Percentiles rank a stretch among this genome's conserved stretches.
Evolutionary conservation across 495 filamentous ascomycete species (phyloP).

Genomic region (Trichoderma asperelloides): DNA sequence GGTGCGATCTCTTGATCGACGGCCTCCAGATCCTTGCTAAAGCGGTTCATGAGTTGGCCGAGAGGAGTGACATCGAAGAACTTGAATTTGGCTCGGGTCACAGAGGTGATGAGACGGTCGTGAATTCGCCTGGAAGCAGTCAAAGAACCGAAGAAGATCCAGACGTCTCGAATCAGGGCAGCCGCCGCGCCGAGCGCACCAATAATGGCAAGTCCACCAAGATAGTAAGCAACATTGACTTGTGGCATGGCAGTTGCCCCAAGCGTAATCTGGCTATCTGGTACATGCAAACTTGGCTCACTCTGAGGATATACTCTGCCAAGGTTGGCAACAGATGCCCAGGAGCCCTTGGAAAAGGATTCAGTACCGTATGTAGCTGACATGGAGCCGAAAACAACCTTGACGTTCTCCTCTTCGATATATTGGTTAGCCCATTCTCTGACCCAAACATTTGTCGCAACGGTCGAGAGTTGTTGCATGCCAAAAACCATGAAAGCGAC

Average conservation of each 20-base stretch:
- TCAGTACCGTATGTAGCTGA: background rate
- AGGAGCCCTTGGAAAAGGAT: constrained; percentile 24
- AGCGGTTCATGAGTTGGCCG: constrained; percentile 96
- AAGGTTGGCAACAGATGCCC: constrained; percentile 26
- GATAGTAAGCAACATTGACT: constrained; percentile 76
- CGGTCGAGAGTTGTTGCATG: constrained; percentile 70
- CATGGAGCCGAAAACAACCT: background rate
- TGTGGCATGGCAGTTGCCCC: constrained; percentile 27
- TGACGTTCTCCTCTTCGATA: constrained; percentile 24
- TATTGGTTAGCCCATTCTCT: constrained; percentile 69
- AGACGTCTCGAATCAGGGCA: constrained; percentile 69
- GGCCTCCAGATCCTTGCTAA: constrained; percentile 93
- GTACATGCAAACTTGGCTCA: background rate
- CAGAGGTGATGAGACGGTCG: constrained; percentile 61
- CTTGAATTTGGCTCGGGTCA: constrained; percentile 84
- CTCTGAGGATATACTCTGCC: constrained; percentile 17
- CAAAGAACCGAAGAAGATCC: constrained; percentile 88
- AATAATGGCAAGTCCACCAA: constrained; percentile 72
- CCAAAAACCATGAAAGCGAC: constrained; percentile 63
- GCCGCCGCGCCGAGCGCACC: constrained; percentile 63
- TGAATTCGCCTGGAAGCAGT: constrained; percentile 84
- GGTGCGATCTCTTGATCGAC: constrained; percentile 95
- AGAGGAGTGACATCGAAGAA: constrained; percentile 98
- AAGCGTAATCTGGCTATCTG: background rate
- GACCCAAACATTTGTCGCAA: constrained; percentile 90